Conservation (phyloP, 495 filamentous ascomycete species). For the Aspergillus asperescens region DNA sequence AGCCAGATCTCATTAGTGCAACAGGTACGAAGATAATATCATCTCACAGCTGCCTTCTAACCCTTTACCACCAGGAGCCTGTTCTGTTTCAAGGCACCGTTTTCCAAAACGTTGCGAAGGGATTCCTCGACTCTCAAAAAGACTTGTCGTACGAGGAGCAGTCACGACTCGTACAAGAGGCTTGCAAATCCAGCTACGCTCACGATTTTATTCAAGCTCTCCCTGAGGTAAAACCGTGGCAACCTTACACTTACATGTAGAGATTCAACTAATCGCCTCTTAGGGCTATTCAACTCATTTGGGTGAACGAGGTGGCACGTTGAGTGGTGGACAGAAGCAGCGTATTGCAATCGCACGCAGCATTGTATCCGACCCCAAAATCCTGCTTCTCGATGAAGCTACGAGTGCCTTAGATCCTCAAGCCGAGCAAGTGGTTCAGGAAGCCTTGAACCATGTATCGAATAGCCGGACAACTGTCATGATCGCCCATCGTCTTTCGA, state of each 20-base stretch:
- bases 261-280: neutral
- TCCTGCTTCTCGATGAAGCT: constrained; percentile 92
- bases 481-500: constrained; percentile 90
- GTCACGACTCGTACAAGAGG: constrained; percentile 64
- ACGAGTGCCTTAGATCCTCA: constrained; percentile 91
- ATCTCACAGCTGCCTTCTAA: neutral
- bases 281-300: constrained; percentile 92
- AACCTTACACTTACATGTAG: neutral
- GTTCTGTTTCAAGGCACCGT: constrained; percentile 74
- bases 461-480: constrained; percentile 89
- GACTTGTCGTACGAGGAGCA: constrained; percentile 55
- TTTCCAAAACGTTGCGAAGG: constrained; percentile 79
- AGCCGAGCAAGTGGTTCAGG: constrained; percentile 90
- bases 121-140: constrained; percentile 74
- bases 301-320: constrained; percentile 84
- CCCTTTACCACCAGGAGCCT: constrained; percentile 51
- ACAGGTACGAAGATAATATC: constrained; percentile 35
- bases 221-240: constrained; percentile 37
- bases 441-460: constrained; percentile 79
- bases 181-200: constrained; percentile 84
- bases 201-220: constrained; percentile 80
- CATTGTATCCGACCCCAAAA: constrained; percentile 87
- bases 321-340: constrained; percentile 95
- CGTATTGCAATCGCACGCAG: constrained; percentile 85
- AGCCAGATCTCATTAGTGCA: constrained; percentile 58